A percentile compares a stretch with the other conserved stretches of the same genome.
Conservation (phyloP, 2,329 filamentous ascomycete species). For the Venturia oleaginea region DNA sequence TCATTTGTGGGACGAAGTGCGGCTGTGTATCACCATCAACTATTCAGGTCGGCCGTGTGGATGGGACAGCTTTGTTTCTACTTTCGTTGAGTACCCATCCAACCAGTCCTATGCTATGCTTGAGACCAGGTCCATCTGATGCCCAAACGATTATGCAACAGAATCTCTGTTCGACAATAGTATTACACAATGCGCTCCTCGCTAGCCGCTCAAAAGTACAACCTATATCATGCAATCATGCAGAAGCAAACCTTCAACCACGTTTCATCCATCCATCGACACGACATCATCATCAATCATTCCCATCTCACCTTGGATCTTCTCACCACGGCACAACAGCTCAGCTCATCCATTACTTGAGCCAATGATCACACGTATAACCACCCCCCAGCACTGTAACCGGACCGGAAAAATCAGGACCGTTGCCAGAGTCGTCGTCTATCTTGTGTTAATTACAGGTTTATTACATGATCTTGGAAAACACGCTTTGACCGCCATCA, state of each 20-base stretch:
- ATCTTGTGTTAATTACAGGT: not conserved
- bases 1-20: constrained; percentile 2
- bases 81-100: too few species aligned
- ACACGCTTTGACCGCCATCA: constrained; percentile 30
- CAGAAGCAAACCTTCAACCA: not conserved
- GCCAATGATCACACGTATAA: not conserved
- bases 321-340: not conserved
- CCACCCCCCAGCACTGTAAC: not conserved
- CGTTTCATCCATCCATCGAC: not conserved
- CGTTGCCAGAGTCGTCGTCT: not conserved
- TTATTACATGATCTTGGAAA: constrained; percentile 3
- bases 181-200: not conserved
- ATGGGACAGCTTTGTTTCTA: not conserved
- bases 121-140: not conserved
- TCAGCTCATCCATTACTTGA: not conserved
- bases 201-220: not conserved
- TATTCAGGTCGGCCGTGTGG: not conserved
- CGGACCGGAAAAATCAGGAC: not conserved
- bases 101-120: too few species aligned
- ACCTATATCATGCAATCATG: not conserved
- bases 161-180: not conserved
- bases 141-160: not conserved
- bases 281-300: not conserved
- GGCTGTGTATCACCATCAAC: not conserved
- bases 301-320: not conserved